phyloP scores from a whole-genome alignment of 176 grass and related monocot genomes.

The Pontederia crassipes region DNA sequence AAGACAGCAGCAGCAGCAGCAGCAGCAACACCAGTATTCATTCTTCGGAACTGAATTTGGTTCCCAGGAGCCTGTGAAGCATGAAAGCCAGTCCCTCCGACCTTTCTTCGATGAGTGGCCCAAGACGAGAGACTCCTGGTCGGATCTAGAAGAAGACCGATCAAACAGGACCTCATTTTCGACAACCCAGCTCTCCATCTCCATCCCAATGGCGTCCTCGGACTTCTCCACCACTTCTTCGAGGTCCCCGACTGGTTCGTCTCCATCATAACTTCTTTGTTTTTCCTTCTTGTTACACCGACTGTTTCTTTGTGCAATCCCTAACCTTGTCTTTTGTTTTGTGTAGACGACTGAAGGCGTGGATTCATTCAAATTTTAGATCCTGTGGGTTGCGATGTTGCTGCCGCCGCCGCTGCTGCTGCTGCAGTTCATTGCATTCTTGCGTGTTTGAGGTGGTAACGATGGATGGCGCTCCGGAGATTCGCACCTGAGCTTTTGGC shows the following conservation, averaged over 20 bases:
- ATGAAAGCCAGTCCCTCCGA: constrained; percentile 62
- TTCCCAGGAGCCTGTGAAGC: constrained; percentile 40
- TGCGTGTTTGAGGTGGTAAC: too few species aligned
- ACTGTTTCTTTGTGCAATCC: too few species aligned
- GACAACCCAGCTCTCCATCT: constrained; percentile 90
- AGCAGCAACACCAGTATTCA: constrained; percentile 38
- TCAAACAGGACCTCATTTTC: constrained; percentile 70
- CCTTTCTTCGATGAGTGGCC: constrained; percentile 99
- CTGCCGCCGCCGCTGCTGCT: too few species aligned
- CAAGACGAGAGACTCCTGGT: constrained; percentile 63
- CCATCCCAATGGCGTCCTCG: constrained; percentile 71
- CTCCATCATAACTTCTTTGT: not conserved
- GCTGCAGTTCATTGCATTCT: too few species aligned
- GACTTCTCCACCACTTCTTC: constrained; percentile 27
- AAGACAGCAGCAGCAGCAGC: constrained; percentile 33
- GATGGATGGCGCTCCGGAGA: too few species aligned
- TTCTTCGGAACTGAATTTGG: constrained; percentile 30
- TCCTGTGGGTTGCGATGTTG: too few species aligned
- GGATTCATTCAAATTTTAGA: too few species aligned
- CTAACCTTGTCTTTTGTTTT: too few species aligned
- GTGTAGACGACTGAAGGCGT: too few species aligned
- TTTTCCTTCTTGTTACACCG: too few species aligned
- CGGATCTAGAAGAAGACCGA: constrained; percentile 66
- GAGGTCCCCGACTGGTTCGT: constrained; percentile 16
- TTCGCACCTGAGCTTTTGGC: too few species aligned